These are phyloP conservation scores for Aschersonia sp. DNA, from an alignment of 2,329 filamentous ascomycete species.

Conservation along the genomic window DNA sequence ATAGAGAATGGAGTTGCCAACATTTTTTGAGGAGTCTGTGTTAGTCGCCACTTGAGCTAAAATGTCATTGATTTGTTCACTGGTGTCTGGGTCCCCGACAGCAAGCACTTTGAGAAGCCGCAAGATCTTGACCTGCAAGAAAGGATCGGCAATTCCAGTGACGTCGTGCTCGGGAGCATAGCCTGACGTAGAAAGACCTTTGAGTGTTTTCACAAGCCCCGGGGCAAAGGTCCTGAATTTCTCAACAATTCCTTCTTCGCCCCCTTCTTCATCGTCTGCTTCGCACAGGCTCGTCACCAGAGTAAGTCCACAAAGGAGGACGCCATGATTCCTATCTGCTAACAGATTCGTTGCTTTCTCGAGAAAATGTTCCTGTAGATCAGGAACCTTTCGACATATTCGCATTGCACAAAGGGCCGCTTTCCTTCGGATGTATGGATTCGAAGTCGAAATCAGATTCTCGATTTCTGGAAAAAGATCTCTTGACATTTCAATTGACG, in stretches of 20 bases:
- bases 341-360: constrained; percentile 84
- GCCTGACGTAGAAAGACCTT: constrained; percentile 82
- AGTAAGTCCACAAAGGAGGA: constrained; percentile 82
- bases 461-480: constrained; percentile 96
- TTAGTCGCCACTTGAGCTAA: constrained; percentile 95
- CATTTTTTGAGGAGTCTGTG: constrained; percentile 95
- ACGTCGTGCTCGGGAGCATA: constrained; percentile 98
- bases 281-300: constrained; percentile 86
- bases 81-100: constrained; percentile 72
- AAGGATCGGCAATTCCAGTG: constrained; percentile 93
- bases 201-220: constrained; percentile 75
- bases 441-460: constrained; percentile 76
- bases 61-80: constrained; percentile 97
- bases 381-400: constrained; percentile 94
- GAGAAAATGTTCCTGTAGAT: constrained; percentile 91
- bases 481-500: constrained; percentile 94
- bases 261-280: constrained; percentile 81
- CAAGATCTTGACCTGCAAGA: constrained; percentile 92
- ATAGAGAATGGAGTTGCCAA: constrained; percentile 95
- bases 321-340: constrained; percentile 89
- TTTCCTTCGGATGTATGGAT: constrained; percentile 96
- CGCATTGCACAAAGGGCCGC: constrained; percentile 98
- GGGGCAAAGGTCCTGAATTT: constrained; percentile 82
- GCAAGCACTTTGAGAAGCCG: constrained; percentile 74
- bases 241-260: constrained; percentile 79